Conservation (phyloP, 148 eudicot species). For the Rhododendron mucronatum region DNA sequence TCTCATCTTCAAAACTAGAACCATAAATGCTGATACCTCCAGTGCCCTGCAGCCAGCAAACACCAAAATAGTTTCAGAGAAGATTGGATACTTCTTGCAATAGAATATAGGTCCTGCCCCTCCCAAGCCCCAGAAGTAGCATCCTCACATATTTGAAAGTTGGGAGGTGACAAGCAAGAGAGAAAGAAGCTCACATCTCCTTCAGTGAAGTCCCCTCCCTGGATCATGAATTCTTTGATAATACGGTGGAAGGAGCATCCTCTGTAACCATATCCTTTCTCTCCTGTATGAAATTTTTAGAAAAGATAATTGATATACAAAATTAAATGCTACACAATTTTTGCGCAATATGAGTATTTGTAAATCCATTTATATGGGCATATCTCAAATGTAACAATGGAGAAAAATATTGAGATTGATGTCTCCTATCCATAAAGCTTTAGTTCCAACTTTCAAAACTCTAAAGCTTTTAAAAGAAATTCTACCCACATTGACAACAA, state of each 20-base stretch:
- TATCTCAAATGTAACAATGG: background rate
- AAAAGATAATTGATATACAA: background rate
- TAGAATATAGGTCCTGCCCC: background rate
- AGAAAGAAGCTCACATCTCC: conserved; percentile 37
- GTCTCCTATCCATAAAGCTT: background rate
- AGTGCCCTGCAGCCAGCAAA: conserved; percentile 37
- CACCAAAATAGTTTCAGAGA: background rate
- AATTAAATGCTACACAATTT: background rate
- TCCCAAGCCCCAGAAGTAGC: background rate
- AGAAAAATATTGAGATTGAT: background rate
- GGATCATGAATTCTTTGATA: conserved; percentile 56
- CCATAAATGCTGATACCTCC: conserved; percentile 63
- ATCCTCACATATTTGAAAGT: background rate
- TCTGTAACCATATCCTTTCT: conserved; percentile 53
- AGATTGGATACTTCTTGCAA: background rate
- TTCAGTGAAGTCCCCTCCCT: conserved; percentile 62
- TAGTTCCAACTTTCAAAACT: background rate
- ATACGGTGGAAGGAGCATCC: conserved; percentile 56
- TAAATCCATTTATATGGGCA: background rate
- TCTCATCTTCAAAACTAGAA: conserved; percentile 46
- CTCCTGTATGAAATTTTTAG: conserved; percentile 24
- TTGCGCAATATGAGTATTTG: background rate
- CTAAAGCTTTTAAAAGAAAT: background rate
- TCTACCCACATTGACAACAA: too few species aligned
- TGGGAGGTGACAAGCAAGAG: background rate